Evolutionary conservation across 116 monocot genomes (phyloP).

Genomic region (Papilionanthe hybrid): DNA sequence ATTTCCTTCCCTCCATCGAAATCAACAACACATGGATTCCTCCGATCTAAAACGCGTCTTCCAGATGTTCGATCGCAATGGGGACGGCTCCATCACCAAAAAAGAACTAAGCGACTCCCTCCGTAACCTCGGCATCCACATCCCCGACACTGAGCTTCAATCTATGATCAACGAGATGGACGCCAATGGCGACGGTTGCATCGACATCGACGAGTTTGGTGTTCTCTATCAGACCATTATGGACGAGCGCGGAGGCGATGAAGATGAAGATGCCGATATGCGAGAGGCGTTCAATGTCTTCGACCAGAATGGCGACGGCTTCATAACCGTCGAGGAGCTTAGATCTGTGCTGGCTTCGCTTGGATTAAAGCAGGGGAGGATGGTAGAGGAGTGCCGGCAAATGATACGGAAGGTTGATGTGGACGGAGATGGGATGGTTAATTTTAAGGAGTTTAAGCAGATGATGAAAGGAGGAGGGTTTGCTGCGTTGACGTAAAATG

Average conservation of each 20-base stretch:
- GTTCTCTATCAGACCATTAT: constrained; percentile 34
- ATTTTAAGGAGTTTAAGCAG: constrained; percentile 78
- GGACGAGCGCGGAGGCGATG: constrained; percentile 12
- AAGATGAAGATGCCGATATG: constrained; percentile 60
- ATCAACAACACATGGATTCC: constrained; percentile 12
- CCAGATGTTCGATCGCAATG: constrained; percentile 49
- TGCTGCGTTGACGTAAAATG: constrained; percentile 31
- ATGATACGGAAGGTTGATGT: constrained; percentile 80
- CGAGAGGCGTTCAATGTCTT: constrained; percentile 83
- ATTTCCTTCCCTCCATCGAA: too few species aligned
- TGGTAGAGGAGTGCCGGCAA: constrained; percentile 55
- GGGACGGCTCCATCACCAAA: constrained; percentile 47
- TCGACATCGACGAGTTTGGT: constrained; percentile 52
- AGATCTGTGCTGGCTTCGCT: constrained; percentile 61
- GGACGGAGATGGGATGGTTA: constrained; percentile 79
- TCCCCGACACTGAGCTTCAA: constrained; percentile 36
- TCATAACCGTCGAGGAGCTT: constrained; percentile 81
- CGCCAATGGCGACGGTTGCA: constrained; percentile 47
- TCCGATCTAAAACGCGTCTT: constrained; percentile 42
- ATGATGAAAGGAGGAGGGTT: constrained; percentile 79
- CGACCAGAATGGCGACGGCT: constrained; percentile 84
- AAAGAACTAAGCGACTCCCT: constrained; percentile 46
- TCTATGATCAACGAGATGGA: constrained; percentile 46
- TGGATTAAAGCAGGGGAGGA: constrained; percentile 70
- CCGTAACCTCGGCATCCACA: constrained; percentile 40